These are phyloP conservation scores for Fusarium austroafricanum DNA, from an alignment of 2,329 filamentous ascomycete genomes.

Conservation along the genomic window DNA sequence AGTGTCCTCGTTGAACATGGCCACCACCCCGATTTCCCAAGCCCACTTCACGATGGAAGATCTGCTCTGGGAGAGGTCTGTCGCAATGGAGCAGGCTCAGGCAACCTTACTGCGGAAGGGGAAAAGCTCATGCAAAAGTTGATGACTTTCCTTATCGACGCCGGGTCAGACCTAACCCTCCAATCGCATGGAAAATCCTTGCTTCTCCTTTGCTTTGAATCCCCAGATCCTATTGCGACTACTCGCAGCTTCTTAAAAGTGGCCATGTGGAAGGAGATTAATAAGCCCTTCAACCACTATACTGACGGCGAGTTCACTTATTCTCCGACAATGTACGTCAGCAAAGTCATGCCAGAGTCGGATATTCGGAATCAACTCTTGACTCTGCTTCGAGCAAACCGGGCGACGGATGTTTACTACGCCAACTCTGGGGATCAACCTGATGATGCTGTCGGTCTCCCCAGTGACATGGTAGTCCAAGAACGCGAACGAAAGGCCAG, in stretches of 20 bases:
- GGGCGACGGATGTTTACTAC: constrained; percentile 66
- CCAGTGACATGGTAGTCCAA: constrained; percentile 60
- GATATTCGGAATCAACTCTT: constrained; percentile 58
- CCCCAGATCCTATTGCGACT: constrained; percentile 64
- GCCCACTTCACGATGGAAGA: constrained; percentile 69
- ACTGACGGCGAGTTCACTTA: constrained; percentile 66
- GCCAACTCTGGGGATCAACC: constrained; percentile 65
- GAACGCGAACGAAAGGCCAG: constrained; percentile 64
- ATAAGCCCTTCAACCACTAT: constrained; percentile 68
- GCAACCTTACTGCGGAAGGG: constrained; percentile 57
- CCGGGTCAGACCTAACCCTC: constrained; percentile 67
- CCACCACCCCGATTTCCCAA: constrained; percentile 74
- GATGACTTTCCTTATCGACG: constrained; percentile 66
- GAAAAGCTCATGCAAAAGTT: constrained; percentile 68
- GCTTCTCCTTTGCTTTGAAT: constrained; percentile 70
- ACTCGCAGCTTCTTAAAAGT: constrained; percentile 70
- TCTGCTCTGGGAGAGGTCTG: constrained; percentile 74
- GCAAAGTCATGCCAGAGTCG: constrained; percentile 57
- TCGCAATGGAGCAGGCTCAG: constrained; percentile 62
- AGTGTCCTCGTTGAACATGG: constrained; percentile 67
- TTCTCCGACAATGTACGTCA: constrained; percentile 73
- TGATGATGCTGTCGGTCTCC: constrained; percentile 63
- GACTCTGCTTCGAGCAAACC: constrained; percentile 62
- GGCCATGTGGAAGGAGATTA: constrained; percentile 73
- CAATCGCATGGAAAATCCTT: constrained; percentile 68